Conservation (phyloP, 2,329 filamentous ascomycete genomes). For the Talaromyces sp. region DNA sequence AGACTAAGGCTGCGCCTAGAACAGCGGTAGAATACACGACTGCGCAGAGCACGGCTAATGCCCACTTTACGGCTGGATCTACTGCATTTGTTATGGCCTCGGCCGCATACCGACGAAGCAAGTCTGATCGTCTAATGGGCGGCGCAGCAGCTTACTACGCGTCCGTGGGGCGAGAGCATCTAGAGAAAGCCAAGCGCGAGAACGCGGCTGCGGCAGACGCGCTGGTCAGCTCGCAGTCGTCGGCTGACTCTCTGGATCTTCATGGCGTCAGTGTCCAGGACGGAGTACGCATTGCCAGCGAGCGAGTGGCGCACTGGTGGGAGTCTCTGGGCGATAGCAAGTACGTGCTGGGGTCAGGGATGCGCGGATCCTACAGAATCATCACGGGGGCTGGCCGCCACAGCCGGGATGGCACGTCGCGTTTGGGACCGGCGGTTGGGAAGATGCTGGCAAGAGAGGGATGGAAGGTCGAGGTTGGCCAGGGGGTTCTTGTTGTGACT, state of each 20-base stretch:
- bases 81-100: constrained; percentile 54
- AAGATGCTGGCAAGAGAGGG: constrained; percentile 70
- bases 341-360: constrained; percentile 40
- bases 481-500: constrained; percentile 64
- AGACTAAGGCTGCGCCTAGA: constrained; percentile 6
- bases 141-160: constrained; percentile 73
- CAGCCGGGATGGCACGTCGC: constrained; percentile 68
- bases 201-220: constrained; percentile 63
- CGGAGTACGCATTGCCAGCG: constrained; percentile 70
- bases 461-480: constrained; percentile 72
- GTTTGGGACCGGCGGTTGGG: constrained; percentile 73
- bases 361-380: constrained; percentile 60
- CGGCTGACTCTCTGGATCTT: constrained; percentile 60
- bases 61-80: constrained; percentile 43
- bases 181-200: constrained; percentile 53
- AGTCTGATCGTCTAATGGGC: constrained; percentile 67
- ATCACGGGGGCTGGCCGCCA: constrained; percentile 79
- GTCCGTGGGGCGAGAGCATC: constrained; percentile 61
- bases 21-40: constrained; percentile 18
- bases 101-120: constrained; percentile 54
- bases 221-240: constrained; percentile 64
- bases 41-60: constrained; percentile 34
- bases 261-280: constrained; percentile 79
- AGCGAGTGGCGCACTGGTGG: constrained; percentile 72
- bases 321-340: constrained; percentile 60